Percentiles rank a stretch among this genome's conserved stretches.
These are phyloP conservation scores for Aspergillus phoenicis DNA, from an alignment of 2,329 filamentous ascomycete genomes.

Conservation along the genomic window DNA sequence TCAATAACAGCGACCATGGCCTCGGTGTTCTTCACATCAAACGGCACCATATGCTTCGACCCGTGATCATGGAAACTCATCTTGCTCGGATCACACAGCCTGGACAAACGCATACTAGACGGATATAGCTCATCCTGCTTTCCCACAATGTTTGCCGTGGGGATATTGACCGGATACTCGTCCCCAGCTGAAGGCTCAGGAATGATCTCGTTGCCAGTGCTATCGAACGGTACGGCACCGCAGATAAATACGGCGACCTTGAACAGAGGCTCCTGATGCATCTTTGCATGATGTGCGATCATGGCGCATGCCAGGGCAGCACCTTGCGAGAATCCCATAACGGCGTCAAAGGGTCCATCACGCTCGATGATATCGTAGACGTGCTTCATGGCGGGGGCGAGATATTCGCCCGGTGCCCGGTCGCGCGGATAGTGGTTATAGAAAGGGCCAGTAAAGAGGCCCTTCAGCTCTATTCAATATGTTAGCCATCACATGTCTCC, in stretches of 20 bases:
- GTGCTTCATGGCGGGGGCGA: constrained; percentile 32
- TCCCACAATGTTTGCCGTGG: constrained; percentile 44
- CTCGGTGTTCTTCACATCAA: constrained; percentile 34
- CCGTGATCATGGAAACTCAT: constrained; percentile 41
- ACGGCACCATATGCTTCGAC: constrained; percentile 37
- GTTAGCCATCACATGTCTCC: background rate
- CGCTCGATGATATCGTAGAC: constrained; percentile 20
- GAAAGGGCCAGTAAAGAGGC: constrained; percentile 35
- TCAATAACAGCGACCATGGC: constrained; percentile 32
- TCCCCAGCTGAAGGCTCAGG: constrained; percentile 2
- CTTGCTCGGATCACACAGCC: constrained; percentile 37
- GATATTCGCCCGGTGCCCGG: constrained; percentile 24
- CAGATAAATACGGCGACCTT: constrained; percentile 37
- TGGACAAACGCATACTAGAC: constrained; percentile 33
- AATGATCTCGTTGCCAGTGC: constrained; percentile 24
- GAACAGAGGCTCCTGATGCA: constrained; percentile 29
- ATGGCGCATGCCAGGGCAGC: constrained; percentile 32
- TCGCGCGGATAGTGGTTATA: constrained; percentile 35
- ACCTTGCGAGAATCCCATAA: constrained; percentile 39
- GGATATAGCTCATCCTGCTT: constrained; percentile 37
- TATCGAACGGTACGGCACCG: constrained; percentile 29
- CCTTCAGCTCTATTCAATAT: constrained; percentile 29
- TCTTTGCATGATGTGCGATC: constrained; percentile 27
- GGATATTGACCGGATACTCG: constrained; percentile 33
- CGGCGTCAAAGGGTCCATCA: constrained; percentile 36